These are phyloP conservation scores for Nakazawaea holstii DNA, from an alignment of 805 yeast genomes.

Conservation along the genomic window DNA sequence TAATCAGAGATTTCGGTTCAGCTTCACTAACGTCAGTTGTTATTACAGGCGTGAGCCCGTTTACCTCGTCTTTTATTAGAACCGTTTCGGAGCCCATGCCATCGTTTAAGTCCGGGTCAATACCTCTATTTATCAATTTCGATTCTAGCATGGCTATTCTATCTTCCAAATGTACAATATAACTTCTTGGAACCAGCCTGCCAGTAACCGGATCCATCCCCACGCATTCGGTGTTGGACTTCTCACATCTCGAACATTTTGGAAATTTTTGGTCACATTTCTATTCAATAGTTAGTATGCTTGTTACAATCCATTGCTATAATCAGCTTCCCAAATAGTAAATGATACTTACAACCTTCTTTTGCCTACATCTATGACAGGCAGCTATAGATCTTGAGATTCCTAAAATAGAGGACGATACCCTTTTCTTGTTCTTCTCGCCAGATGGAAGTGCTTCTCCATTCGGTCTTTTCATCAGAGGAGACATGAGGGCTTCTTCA, in stretches of 20 bases:
- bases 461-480: neutral
- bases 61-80: neutral
- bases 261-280: conserved; percentile 69
- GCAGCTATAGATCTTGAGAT: conserved; percentile 71
- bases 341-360: conserved; percentile 35
- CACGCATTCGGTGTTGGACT: conserved; percentile 69
- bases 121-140: conserved; percentile 38
- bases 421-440: conserved; percentile 8
- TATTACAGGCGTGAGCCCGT: neutral
- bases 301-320: too few species aligned
- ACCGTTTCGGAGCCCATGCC: neutral
- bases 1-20: conserved; percentile 9
- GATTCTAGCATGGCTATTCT: conserved; percentile 52
- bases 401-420: conserved; percentile 25
- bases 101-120: conserved; percentile 24
- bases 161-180: conserved; percentile 67
- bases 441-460: neutral
- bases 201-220: conserved; percentile 88
- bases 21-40: neutral
- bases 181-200: conserved; percentile 77
- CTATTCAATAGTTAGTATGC: neutral
- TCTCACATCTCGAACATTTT: conserved; percentile 54
- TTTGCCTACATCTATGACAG: conserved; percentile 73
- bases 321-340: neutral
- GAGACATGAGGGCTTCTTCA: neutral